Evolutionary conservation across 1,284 basidiomycete genomes (phyloP), one percentile per base, ranked within the genome.

Genomic region (Agroathelia rolfsii): DNA sequence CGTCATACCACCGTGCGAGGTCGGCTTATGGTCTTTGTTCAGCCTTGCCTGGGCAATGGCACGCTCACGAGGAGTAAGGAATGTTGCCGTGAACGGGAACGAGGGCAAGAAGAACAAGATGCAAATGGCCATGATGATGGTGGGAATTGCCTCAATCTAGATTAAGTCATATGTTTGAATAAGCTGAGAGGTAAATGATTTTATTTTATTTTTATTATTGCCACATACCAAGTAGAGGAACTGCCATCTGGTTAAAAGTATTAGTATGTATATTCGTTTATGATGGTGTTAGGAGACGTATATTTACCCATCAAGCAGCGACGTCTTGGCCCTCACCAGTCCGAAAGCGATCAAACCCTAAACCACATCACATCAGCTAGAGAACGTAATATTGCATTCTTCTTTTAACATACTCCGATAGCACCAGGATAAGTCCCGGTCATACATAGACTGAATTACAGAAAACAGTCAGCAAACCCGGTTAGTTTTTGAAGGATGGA

Each of bases 1-100:
- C 12, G 50, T 61, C 66, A 70, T 67, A 12, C 69, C 69, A 18
- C 70, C 69, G 42, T 72, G 70, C 2, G 66, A 70, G 34, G 63
- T 62, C 5, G 69, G 70, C 40, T 59, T 68, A 35, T 73, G 69
- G 42, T 72, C 69, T 8, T 60, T 51, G 37, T 70, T 63, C 12
- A 73, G 43, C 5, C 69, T 59, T 14, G 69, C 69, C 47, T 72
- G 68, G 2, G 69, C 68, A 31, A 73, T 72, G 4, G 69, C 64
- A 18, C 59, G 53, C 44, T 73, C 64, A 17, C 68, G 59, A 53
- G 51, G 46, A 2, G 46, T 53, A 20, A 61, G 44, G 45, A 61
- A 61, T 0, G 49, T 45, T 11, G 53, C 47, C 2, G 53, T 43
- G 46, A 59, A 61, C 4, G 58, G 58, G 48, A 59, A 60, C 1